These are phyloP conservation scores for Aspergillus proliferans DNA, from an alignment of 2,329 filamentous ascomycete genomes.

Conservation along the genomic window DNA sequence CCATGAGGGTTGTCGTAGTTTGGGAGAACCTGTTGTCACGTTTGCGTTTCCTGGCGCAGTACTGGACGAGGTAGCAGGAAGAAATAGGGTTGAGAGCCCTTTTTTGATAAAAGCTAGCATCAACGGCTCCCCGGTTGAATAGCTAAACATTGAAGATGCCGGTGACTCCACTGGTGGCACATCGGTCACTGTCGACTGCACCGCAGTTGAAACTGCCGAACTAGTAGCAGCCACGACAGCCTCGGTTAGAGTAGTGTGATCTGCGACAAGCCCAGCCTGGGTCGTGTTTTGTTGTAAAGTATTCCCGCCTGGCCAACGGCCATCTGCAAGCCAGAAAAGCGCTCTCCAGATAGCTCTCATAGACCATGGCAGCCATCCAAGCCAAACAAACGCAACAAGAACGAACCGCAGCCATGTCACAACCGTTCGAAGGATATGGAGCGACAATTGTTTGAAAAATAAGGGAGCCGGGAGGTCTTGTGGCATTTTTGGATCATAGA, in stretches of 20 bases:
- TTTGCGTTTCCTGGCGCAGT: conserved; percentile 24
- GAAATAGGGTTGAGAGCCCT: conserved; percentile 31
- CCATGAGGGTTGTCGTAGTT: conserved; percentile 40
- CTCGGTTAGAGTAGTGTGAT: conserved; percentile 19
- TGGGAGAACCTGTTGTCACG: conserved; percentile 18
- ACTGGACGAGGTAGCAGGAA: conserved; percentile 23
- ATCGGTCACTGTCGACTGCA: conserved; percentile 17
- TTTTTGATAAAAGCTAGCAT: conserved; percentile 43
- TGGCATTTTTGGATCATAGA: conserved; percentile 94
- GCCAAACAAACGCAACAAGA: conserved; percentile 80
- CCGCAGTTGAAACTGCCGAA: conserved; percentile 18
- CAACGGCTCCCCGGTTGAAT: conserved; percentile 39
- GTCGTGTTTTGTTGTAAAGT: conserved; percentile 14
- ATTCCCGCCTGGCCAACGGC: conserved; percentile 51
- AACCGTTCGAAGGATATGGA: conserved; percentile 66
- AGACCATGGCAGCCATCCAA: conserved; percentile 78
- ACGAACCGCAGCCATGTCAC: conserved; percentile 71
- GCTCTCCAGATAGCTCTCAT: conserved; percentile 91
- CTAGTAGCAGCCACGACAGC: conserved; percentile 16
- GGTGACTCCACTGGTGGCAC: conserved; percentile 29
- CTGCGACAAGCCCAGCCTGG: conserved; percentile 18
- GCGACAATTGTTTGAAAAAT: conserved; percentile 70
- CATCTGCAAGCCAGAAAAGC: conserved; percentile 88
- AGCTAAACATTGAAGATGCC: conserved; percentile 36
- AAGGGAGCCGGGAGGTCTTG: conserved; percentile 70